Conservation (phyloP, 495 filamentous ascomycete genomes). For the Tuber microsphaerosporum region DNA sequence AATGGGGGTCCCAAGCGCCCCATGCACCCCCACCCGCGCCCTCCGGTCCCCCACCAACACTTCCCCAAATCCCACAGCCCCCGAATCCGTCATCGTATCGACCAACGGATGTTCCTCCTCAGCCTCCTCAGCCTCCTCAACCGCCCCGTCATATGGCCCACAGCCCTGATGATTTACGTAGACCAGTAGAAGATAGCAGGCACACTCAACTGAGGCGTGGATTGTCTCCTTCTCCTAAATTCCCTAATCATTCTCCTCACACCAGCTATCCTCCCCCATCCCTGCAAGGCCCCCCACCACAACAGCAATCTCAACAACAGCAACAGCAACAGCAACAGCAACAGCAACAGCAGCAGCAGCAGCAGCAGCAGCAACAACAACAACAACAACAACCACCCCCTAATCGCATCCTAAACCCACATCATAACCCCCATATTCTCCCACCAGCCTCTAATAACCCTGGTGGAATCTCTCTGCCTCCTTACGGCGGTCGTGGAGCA, state of each 20-base stretch:
- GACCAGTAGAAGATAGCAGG: slow-evolving; percentile 66
- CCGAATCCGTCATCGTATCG: slow-evolving; percentile 63
- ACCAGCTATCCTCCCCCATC: slow-evolving; percentile 41
- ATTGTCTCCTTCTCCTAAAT: slow-evolving; percentile 58
- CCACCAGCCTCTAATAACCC: slow-evolving; percentile 53
- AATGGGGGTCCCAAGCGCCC: slow-evolving; percentile 69
- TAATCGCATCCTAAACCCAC: slow-evolving; percentile 62
- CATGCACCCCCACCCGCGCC: slow-evolving; percentile 48
- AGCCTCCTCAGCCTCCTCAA: slow-evolving; percentile 56
- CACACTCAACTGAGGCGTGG: slow-evolving; percentile 48
- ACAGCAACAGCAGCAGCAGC: slow-evolving; percentile 47
- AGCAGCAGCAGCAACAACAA: slow-evolving; percentile 45
- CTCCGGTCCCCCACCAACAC: slow-evolving; percentile 54
- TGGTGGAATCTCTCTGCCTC: slow-evolving; percentile 41
- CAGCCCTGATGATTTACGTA: slow-evolving; percentile 45
- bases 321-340: slow-evolving; percentile 52
- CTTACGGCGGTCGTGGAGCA: slow-evolving; percentile 45
- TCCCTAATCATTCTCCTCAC: slow-evolving; percentile 39
- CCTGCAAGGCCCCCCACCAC: slow-evolving; percentile 44
- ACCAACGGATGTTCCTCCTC: slow-evolving; percentile 63
- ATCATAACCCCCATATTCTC: slow-evolving; percentile 46
- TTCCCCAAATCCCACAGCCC: slow-evolving; percentile 68
- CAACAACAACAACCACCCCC: slow-evolving; percentile 47
- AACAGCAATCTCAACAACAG: slow-evolving; percentile 53
- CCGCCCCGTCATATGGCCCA: slow-evolving; percentile 55